Evolutionary conservation across 2,329 filamentous ascomycete species (phyloP), one percentile per base, ranked within the genome.

Genomic region (Alternaria conjuncta): DNA sequence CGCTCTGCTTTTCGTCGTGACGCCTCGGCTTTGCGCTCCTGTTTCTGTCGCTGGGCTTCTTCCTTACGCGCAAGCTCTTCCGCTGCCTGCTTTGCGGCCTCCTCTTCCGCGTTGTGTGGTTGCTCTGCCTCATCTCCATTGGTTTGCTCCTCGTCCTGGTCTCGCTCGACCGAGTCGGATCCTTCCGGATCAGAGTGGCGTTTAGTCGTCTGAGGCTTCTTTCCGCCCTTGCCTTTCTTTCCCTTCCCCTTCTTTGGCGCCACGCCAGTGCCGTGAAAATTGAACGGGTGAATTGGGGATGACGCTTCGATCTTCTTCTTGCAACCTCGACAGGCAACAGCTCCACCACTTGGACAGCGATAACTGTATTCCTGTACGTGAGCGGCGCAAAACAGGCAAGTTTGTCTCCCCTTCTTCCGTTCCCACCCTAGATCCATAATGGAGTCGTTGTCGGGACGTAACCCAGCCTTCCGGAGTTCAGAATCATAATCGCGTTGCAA

Each of bases 271-370:
- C 23, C 21, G n/a, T 21, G 8, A 15, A 56, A 56, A 6, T 21
- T 12, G 54, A 56, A 56, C 43, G 54, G 54, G 5, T 56, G 26
- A 6, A 25, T 46, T 46, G 18, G 11, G 5, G 54, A 30, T 10
- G 54, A 56, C n/a, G 41, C 13, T 12, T 56, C 54, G 23, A 56
- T 56, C 25, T 56, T 20, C 25, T 45, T 56, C 12, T 56, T 56
- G 3, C 54, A 56, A n/a, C 25, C 36, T 2, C 20, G 25, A 6
- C 54, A 56, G 26, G 54, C 54, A 47, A 56, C 43, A 20, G 54
- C 54, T 20, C 54, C 54, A 3, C 54, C 54, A 32, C 54, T 56
- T 30, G 54, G 54, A 23, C 54, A 46, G 26, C 25, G 41, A 30
- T 30, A 56, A 44, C 54, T 56, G 25, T 45, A 46, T 13, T 44